Evolutionary conservation across 495 filamentous ascomycete genomes (phyloP).

Genomic region (Filosporella fistucella): DNA sequence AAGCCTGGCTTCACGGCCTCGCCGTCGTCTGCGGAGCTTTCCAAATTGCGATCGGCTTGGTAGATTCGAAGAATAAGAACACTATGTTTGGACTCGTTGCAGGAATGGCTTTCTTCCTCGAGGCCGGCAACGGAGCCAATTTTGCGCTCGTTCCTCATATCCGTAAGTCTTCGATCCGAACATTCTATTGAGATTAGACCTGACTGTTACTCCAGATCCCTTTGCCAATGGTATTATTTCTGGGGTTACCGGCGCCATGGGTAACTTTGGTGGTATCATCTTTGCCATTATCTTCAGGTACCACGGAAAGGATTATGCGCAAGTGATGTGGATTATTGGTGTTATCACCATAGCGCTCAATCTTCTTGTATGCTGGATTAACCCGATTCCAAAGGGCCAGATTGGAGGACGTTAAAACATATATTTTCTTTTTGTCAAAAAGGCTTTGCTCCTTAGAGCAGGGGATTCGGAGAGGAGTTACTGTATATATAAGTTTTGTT

Average conservation of each 20-base stretch:
- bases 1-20: conserved; percentile 59
- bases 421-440: too few relatives aligned
- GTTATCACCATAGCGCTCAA: conserved; percentile 67
- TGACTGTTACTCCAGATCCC: too few relatives aligned
- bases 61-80: conserved; percentile 51
- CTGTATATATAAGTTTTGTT: background rate
- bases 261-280: conserved; percentile 81
- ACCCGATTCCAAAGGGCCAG: conserved; percentile 64
- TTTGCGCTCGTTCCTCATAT: conserved; percentile 85
- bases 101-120: conserved; percentile 72
- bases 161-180: too few relatives aligned
- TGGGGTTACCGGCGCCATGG: conserved; percentile 71
- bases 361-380: conserved; percentile 65
- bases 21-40: conserved; percentile 62
- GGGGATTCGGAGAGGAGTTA: too few relatives aligned
- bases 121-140: conserved; percentile 80
- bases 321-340: conserved; percentile 77
- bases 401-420: conserved; percentile 51
- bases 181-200: too few relatives aligned
- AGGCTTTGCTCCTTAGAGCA: too few relatives aligned
- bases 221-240: conserved; percentile 57
- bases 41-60: conserved; percentile 64
- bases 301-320: conserved; percentile 58
- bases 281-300: conserved; percentile 87
- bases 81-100: conserved; percentile 77